phyloP scores from a whole-genome alignment of 2,329 filamentous ascomycete species.

The Fusarium chuoi region DNA sequence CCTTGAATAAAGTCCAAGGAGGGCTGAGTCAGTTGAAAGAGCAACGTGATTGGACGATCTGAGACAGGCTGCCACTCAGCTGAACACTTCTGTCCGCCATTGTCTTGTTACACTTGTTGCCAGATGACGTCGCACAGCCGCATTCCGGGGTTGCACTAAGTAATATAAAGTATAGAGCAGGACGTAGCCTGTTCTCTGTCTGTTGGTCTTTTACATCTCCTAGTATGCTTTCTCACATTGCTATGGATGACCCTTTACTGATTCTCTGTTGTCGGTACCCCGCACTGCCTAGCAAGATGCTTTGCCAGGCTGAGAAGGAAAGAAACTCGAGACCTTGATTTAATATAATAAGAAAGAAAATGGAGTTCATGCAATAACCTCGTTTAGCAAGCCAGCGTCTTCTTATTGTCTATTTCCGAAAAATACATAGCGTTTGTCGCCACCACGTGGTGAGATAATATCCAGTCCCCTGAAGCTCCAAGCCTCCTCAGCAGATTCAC shows the following conservation, averaged over 20 bases:
- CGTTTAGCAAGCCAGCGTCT: not conserved
- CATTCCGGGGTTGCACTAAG: fast-evolving
- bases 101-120: not conserved
- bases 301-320: too few species aligned
- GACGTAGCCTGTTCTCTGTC: fast-evolving
- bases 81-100: not conserved
- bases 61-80: not conserved
- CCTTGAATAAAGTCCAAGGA: too few species aligned
- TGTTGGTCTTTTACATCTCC: too few species aligned
- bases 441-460: not conserved
- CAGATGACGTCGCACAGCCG: not conserved
- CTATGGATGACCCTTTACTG: fast-evolving
- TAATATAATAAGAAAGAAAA: fast-evolving
- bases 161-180: not conserved
- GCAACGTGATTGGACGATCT: not conserved
- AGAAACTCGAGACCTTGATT: not conserved
- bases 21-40: fast-evolving
- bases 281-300: not conserved
- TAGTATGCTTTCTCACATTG: not conserved
- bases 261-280: not conserved
- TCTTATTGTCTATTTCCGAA: not conserved
- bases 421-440: not conserved
- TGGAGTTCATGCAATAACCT: fast-evolving
- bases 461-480: not conserved
- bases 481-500: not conserved